Evolutionary conservation across 202 grass and related monocot species (phyloP).

Genomic region (Musa balbisiana): DNA sequence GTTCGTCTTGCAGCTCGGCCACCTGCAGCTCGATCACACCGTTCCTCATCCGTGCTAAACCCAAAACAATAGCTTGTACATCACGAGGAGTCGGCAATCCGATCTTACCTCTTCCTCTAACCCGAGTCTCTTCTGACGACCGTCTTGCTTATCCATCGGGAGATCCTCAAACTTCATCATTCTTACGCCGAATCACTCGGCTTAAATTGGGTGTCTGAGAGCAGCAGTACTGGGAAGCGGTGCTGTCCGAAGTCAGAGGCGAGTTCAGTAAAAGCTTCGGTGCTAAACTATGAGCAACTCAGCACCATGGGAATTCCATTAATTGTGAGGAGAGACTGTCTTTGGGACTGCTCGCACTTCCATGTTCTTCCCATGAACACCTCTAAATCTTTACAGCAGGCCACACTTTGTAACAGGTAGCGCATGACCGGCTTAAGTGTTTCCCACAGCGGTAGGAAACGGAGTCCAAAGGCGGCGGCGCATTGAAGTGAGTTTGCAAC

Average conservation of each 20-base stretch:
- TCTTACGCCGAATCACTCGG: conserved; percentile 19
- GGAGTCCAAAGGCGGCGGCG: neutral
- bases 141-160: conserved; percentile 56
- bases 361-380: conserved; percentile 1
- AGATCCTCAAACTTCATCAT: conserved; percentile 63
- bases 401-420: conserved; percentile 21
- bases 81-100: neutral
- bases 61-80: too few species aligned
- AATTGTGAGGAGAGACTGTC: neutral
- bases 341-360: neutral
- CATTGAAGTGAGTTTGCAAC: neutral
- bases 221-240: conserved; percentile 32
- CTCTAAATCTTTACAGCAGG: neutral
- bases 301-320: neutral
- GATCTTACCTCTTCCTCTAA: conserved; percentile 53
- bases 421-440: conserved; percentile 49
- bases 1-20: conserved; percentile 49
- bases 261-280: conserved; percentile 43
- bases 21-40: conserved; percentile 29
- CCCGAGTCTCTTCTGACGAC: conserved; percentile 37
- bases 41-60: neutral
- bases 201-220: conserved; percentile 26
- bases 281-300: neutral
- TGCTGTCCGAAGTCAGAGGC: conserved; percentile 34
- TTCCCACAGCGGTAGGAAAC: conserved; percentile 28